Evolutionary conservation across 2,329 filamentous ascomycete genomes (phyloP).

Genomic region (Alternaria gaisen): DNA sequence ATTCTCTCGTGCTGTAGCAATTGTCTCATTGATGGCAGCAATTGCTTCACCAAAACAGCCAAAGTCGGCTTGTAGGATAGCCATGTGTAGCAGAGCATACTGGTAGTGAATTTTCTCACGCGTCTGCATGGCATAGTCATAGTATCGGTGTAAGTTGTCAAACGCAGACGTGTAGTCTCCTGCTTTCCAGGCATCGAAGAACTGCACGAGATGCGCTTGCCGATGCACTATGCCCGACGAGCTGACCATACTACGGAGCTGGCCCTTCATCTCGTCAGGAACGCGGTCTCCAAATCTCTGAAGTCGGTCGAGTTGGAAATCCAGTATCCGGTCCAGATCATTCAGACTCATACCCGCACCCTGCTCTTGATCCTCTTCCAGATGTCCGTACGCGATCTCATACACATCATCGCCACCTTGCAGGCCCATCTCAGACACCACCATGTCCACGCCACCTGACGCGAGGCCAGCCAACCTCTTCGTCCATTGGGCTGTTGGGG

Average conservation of each 20-base stretch:
- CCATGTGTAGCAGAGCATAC: slow-evolving; percentile 91
- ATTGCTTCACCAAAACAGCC: slow-evolving; percentile 89
- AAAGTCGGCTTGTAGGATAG: slow-evolving; percentile 93
- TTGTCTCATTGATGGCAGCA: slow-evolving; percentile 93
- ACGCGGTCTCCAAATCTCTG: slow-evolving; percentile 86
- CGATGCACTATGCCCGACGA: slow-evolving; percentile 75
- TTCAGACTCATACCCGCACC: slow-evolving; percentile 71
- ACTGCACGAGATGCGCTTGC: slow-evolving; percentile 80
- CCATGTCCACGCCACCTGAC: slow-evolving; percentile 63
- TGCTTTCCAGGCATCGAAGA: slow-evolving; percentile 89
- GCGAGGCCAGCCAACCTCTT: slow-evolving; percentile 49
- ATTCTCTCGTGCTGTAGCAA: slow-evolving; percentile 93
- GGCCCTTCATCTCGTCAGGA: slow-evolving; percentile 74
- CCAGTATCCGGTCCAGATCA: slow-evolving; percentile 81
- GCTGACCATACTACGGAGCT: slow-evolving; percentile 73
- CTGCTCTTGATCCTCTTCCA: slow-evolving; percentile 53
- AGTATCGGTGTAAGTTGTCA: slow-evolving; percentile 91
- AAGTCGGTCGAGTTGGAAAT: slow-evolving; percentile 88
- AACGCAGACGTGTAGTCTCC: slow-evolving; percentile 91
- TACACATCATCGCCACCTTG: slow-evolving; percentile 60
- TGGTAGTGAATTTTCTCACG: slow-evolving; percentile 88
- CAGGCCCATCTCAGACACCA: slow-evolving; percentile 67
- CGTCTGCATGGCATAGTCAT: slow-evolving; percentile 93
- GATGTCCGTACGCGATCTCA: slow-evolving; percentile 60
- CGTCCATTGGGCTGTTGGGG: slow-evolving; percentile 74